phyloP scores from a whole-genome alignment of 2,329 filamentous ascomycete species.

The Hypoxylon sp. region DNA sequence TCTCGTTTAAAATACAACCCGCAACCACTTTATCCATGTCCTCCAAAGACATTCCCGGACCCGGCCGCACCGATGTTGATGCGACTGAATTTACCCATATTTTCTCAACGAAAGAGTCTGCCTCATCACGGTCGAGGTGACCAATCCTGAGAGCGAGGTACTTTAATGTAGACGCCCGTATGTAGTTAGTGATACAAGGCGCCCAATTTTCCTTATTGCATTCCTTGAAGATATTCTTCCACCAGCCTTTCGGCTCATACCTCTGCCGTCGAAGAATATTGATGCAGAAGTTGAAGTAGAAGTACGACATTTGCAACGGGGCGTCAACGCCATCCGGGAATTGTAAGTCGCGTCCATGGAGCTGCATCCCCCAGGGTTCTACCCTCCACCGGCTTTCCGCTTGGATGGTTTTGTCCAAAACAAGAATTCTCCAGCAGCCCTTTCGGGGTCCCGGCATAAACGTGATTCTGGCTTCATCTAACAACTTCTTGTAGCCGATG shows the following conservation, averaged over 20 bases:
- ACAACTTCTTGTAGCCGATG: background rate
- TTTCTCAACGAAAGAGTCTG: background rate
- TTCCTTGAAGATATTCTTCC: background rate
- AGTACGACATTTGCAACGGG: background rate
- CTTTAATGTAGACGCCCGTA: background rate
- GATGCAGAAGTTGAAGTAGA: background rate
- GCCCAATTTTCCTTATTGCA: background rate
- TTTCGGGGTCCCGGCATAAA: background rate
- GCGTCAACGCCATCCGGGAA: background rate
- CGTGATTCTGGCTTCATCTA: background rate
- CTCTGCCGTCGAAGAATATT: background rate
- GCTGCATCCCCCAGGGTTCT: background rate
- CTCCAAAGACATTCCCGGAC: background rate
- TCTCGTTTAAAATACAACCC: background rate
- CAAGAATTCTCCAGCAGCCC: background rate
- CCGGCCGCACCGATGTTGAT: background rate
- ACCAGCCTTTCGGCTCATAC: background rate
- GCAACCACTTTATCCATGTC: background rate
- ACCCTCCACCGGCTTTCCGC: background rate
- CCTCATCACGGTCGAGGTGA: background rate
- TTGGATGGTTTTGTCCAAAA: background rate
- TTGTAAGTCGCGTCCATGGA: background rate
- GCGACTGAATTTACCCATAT: background rate
- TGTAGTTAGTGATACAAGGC: background rate
- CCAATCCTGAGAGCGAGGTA: background rate